These are phyloP conservation scores for Knoxia roxburghii DNA, from an alignment of 257 asterid species.

Conservation along the genomic window DNA sequence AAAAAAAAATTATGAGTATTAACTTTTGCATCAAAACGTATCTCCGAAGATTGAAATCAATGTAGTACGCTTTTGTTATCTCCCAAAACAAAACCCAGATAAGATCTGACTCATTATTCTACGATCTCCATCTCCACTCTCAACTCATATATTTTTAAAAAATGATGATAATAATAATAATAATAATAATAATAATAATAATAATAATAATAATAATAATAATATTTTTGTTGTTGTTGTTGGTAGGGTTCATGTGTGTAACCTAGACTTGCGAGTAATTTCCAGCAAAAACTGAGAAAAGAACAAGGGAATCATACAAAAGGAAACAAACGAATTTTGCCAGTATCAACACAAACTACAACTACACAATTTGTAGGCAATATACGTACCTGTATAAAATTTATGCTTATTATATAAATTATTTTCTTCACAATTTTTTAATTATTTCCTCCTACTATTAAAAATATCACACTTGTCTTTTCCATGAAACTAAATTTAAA, in stretches of 20 bases:
- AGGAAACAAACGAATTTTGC: not conserved
- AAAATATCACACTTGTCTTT: no score
- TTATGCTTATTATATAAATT: no score
- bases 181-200: not conserved
- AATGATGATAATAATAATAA: no score
- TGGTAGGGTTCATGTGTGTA: slow-evolving; percentile 6
- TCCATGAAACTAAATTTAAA: no score
- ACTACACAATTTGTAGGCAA: not conserved
- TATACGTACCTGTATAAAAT: not conserved
- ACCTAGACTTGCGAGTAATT: slow-evolving; percentile 2
- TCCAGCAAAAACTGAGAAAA: not conserved
- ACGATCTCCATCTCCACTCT: not conserved
- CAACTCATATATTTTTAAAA: no score
- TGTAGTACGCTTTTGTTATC: not conserved
- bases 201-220: no score
- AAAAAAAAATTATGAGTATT: no score
- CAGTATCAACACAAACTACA: not conserved
- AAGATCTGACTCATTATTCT: slow-evolving; percentile 11
- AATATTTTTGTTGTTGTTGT: not conserved
- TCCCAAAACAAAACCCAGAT: slow-evolving; percentile 1
- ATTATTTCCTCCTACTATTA: no score
- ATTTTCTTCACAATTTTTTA: not conserved
- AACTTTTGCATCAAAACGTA: not conserved
- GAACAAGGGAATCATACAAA: not conserved
- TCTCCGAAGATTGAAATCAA: not conserved